These are phyloP conservation scores for Zygoascus biomembranicola DNA, from an alignment of 805 yeast species.

Conservation along the genomic window DNA sequence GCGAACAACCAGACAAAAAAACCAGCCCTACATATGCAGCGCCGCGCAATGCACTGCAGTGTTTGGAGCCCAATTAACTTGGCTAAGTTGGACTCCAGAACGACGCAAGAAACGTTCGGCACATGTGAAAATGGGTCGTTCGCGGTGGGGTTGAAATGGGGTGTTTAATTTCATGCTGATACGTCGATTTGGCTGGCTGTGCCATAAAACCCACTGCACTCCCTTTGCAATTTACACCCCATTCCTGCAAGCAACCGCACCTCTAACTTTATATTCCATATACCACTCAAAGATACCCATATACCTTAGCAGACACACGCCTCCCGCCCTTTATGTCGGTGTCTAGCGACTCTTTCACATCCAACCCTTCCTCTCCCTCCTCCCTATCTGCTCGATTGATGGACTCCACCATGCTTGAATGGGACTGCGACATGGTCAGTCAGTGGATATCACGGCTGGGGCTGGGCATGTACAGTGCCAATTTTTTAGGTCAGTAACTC, in stretches of 20 bases:
- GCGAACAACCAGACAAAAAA: too few species aligned
- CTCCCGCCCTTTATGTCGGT: not conserved
- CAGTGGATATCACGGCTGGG: constrained; percentile 18
- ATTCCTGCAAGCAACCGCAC: not conserved
- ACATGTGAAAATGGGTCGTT: too few species aligned
- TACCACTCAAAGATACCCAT: not conserved
- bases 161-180: too few species aligned
- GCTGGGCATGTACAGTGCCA: constrained; percentile 16
- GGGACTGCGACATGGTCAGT: constrained; percentile 17
- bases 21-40: too few species aligned
- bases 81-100: too few species aligned
- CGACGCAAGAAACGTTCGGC: too few species aligned
- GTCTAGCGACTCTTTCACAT: not conserved
- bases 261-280: not conserved
- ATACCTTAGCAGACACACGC: not conserved
- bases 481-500: constrained; percentile 9
- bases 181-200: too few species aligned
- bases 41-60: too few species aligned
- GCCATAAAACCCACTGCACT: not conserved
- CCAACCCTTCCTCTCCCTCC: not conserved
- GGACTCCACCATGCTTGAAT: constrained; percentile 12
- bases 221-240: not conserved
- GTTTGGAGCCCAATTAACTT: too few species aligned
- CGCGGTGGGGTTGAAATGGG: too few species aligned
- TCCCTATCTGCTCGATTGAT: not conserved